Evolutionary conservation across 148 eudicot genomes (phyloP).

Genomic region (Bassia scoparia): DNA sequence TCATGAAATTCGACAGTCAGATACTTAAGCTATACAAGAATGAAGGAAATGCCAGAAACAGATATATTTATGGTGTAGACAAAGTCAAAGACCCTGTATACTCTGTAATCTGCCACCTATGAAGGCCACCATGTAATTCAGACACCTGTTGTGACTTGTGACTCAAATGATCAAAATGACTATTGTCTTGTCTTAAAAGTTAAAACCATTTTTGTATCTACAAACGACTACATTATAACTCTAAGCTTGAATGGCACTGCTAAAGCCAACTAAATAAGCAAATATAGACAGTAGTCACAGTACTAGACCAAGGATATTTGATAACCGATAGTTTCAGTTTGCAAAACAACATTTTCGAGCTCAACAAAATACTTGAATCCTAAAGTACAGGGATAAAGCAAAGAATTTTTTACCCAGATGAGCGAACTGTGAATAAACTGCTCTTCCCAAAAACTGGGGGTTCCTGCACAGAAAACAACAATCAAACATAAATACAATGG

Average conservation of each 20-base stretch:
- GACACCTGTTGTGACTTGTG: background rate
- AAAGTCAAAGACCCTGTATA: background rate
- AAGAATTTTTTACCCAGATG: constrained; percentile 55
- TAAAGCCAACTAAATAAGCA: no score
- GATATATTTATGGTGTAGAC: background rate
- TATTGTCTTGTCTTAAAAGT: background rate
- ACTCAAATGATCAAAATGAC: background rate
- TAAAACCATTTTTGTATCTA: background rate
- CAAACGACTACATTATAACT: background rate
- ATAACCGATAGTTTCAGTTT: background rate
- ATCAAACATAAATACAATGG: constrained; percentile 16
- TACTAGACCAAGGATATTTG: background rate
- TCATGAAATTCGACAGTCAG: background rate
- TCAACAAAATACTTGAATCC: background rate
- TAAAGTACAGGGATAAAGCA: constrained; percentile 4
- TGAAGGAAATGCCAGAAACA: background rate
- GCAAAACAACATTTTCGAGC: constrained; percentile 1
- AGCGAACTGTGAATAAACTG: constrained; percentile 56
- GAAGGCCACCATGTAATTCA: no score
- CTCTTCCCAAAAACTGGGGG: constrained; percentile 74
- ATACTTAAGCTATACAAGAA: background rate
- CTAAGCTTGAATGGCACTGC: no score
- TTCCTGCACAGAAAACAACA: constrained; percentile 39
- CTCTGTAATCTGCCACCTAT: constrained; percentile 5
- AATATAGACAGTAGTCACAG: background rate